These are phyloP conservation scores for Udeniomyces megalosporus DNA, from an alignment of 768 basidiomycete genomes.

Conservation along the genomic window DNA sequence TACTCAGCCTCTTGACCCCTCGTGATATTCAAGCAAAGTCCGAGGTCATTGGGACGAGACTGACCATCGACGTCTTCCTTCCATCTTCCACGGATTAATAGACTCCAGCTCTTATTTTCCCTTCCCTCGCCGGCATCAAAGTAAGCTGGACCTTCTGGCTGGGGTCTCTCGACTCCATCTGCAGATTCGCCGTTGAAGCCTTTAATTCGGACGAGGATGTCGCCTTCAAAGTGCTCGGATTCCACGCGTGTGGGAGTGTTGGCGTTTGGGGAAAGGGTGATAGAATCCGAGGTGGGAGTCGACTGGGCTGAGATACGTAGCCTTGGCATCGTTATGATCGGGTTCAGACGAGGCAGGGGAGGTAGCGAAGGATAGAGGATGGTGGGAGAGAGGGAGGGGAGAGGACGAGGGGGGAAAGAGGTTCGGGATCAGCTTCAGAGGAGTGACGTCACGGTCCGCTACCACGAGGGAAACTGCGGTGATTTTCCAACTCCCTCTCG, in stretches of 20 bases:
- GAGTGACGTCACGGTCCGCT: too few relatives aligned
- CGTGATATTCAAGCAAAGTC: neutral
- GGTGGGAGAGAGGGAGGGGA: neutral
- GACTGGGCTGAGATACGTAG: neutral
- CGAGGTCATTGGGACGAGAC: neutral
- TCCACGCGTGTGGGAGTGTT: neutral
- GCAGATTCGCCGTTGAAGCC: conserved; percentile 5
- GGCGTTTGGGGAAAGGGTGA: conserved; percentile 2
- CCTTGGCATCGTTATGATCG: neutral
- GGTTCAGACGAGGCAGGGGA: neutral
- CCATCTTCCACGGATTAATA: conserved; percentile 7
- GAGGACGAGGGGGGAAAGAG: neutral
- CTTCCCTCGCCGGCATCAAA: conserved; percentile 2
- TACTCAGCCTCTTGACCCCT: neutral
- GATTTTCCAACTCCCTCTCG: too few relatives aligned
- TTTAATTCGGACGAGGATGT: conserved; percentile 13
- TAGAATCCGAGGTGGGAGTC: neutral
- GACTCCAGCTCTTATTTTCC: conserved; percentile 6
- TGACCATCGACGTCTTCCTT: conserved; percentile 8
- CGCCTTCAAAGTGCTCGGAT: conserved; percentile 6
- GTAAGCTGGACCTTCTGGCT: neutral
- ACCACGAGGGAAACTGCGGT: too few relatives aligned
- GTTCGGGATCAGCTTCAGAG: neutral
- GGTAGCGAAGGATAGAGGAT: neutral
- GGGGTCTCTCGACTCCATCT: neutral